Base-by-base conservation (phyloP, 768 basidiomycete species). In the Melanogaster broomeanus region DNA sequence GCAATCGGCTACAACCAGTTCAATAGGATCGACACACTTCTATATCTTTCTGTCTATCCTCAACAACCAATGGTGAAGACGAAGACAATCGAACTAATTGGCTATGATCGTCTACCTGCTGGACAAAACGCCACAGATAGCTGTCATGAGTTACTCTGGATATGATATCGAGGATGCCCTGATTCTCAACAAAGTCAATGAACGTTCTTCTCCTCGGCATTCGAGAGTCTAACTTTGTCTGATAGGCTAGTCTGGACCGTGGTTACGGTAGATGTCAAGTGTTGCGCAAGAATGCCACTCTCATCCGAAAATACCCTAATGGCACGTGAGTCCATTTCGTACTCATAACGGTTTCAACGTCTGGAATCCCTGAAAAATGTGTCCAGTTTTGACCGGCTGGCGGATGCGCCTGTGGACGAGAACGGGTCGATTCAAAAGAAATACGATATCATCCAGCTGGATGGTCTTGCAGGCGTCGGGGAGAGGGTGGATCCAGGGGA, bases 21-120 rank as follows among this genome's bases (percentile, higher is more conserved):
- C 58, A 93, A 93, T 65, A 84, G 97, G 40, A 98, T 99, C 66
- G 97, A 99, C 69, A 99, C 97, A 0, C 80, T 99, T 34, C 79
- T 99, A n/a, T 99, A 99, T 72, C 80, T 99, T 45, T 89, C 92
- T 31, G 94, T 98, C 10, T 99, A 99, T 61, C 97, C 97, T 21
- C 97, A 99, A 65, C 93, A 98, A 62, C 97, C 97, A 3, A 97
- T 99, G 96, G 95, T 98, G 54, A 98, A 98, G 72, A 97, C 97
- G 6, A 95, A 94, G 71, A 97, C 97, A 2, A 99, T 98, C 50
- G 97, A 99, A 67, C 72, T 99, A 47, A 82, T 98, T 49, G 96
- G 95, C 2, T 99, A 98, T 66, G 95, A 99, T 71, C 87, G 88
- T 54, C 80, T 99, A 5, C 97, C 97, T 5, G 97, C 97, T 5